Evolutionary conservation across 768 basidiomycete genomes (phyloP), one percentile per base, ranked within the genome.

Genomic region (Psilocybe sp.): DNA sequence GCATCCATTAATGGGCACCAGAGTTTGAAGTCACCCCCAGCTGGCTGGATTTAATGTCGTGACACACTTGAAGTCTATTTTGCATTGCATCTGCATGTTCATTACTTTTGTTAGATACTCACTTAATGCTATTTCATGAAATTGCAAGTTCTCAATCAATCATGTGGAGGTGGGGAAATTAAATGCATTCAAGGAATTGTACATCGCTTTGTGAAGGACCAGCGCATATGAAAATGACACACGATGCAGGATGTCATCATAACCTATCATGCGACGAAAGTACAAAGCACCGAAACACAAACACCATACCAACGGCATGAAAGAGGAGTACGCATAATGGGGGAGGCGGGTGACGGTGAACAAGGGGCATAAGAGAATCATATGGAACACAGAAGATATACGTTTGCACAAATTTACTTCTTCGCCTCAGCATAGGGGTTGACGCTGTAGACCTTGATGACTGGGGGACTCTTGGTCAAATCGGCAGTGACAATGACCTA

Each of bases 361-460:
- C 48, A 15, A 51, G 47, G 51, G 51, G 39, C 48, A 42, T 44
- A 42, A 18, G 32, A 23, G 18, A 16, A 20, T 31, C 28, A 38
- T 20, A 28, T 36, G 42, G n/a, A 53, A 15, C 34, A 44, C 10
- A 51, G 44, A 43, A 36, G 18, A 34, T 16, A 54, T 15, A 34
- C 19, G 12, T 15, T 37, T 37, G 32, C 45, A 39, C 47, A 16
- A 16, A 3, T 37, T 53, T 51, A 60, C 50, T 63, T 58, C 67
- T 79, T 80, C 55, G 72, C 69, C 53, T 79, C 78, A 37, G 90
- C 85, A 67, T 90, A 95, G 7, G 93, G 93, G 64, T 94, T 94
- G 62, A 93, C 89, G 60, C 92, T 93, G 76, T 94, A 94, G 50
- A 98, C 93, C 69, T 97, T 95, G 77, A 98, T 89, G 61, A 98